These are phyloP conservation scores for Calonectria multiphialidica DNA, from an alignment of 2,329 filamentous ascomycete species.

Conservation along the genomic window DNA sequence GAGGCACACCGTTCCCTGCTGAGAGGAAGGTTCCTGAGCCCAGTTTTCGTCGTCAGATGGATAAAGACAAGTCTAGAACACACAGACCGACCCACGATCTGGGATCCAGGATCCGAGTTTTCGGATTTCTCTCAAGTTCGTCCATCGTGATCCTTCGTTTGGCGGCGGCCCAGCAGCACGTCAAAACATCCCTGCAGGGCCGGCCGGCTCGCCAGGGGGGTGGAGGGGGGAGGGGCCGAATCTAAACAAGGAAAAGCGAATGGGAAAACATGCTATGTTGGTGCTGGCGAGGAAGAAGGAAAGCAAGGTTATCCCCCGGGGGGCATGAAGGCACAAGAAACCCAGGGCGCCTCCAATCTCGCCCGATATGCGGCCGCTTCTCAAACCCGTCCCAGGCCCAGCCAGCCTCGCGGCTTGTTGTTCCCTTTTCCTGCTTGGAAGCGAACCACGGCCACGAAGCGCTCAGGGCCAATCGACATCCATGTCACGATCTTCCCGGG, in stretches of 20 bases:
- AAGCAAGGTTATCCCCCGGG: neutral
- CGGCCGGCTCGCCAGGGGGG: neutral
- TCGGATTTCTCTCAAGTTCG: constrained; percentile 1
- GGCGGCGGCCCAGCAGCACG: neutral
- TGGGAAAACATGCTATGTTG: constrained; percentile 15
- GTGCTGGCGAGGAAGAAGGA: neutral
- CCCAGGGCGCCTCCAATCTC: constrained; percentile 41
- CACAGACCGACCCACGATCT: neutral
- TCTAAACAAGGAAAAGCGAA: constrained; percentile 10
- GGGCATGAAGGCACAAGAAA: neutral
- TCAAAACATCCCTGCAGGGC: neutral
- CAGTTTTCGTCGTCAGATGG: neutral
- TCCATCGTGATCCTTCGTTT: constrained; percentile 3
- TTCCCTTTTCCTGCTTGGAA: neutral
- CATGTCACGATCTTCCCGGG: neutral
- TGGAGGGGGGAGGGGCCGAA: no score
- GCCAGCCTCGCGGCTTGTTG: constrained; percentile 31
- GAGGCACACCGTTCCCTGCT: neutral
- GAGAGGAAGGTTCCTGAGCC: neutral
- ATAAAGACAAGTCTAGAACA: neutral
- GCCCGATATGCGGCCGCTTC: constrained; percentile 43
- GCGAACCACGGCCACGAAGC: constrained; percentile 26
- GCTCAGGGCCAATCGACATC: constrained; percentile 37
- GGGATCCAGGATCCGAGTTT: neutral
- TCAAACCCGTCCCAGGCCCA: constrained; percentile 34